Evolutionary conservation across 495 filamentous ascomycete genomes (phyloP).

Genomic region (Pyrenopolyporus hunteri): DNA sequence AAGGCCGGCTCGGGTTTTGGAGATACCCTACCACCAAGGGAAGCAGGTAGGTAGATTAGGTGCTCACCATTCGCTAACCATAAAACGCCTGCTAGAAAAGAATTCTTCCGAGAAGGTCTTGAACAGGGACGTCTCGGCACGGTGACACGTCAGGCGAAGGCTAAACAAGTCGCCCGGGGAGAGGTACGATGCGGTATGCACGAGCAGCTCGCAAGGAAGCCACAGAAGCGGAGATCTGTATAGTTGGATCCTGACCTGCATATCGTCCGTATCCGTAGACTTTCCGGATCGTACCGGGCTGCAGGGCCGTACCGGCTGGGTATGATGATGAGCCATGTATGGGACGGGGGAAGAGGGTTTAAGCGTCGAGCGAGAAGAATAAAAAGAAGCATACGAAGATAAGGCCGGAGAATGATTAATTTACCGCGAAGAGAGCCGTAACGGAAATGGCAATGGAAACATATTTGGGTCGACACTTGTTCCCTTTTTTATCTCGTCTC

Average conservation of each 20-base stretch:
- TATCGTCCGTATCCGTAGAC: conserved; percentile 6
- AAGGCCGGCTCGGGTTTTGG: too few relatives aligned
- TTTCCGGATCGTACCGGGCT: conserved; percentile 6
- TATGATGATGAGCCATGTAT: background rate
- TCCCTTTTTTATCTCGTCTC: background rate
- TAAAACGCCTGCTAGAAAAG: conserved; percentile 53
- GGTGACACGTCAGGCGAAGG: conserved; percentile 47
- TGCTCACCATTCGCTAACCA: conserved; percentile 46
- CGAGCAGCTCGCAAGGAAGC: conserved; percentile 35
- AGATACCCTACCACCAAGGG: background rate
- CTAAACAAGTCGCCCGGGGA: conserved; percentile 32
- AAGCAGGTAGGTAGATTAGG: background rate
- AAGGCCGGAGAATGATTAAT: background rate
- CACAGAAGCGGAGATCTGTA: conserved; percentile 32
- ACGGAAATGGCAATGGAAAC: background rate
- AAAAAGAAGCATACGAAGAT: background rate
- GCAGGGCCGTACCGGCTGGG: background rate
- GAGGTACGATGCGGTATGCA: conserved; percentile 30
- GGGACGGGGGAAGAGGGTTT: background rate
- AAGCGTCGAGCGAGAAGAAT: too few relatives aligned
- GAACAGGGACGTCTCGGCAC: conserved; percentile 45
- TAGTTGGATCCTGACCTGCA: conserved; percentile 21
- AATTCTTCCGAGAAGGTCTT: conserved; percentile 49
- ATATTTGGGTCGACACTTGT: background rate
- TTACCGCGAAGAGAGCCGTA: too few relatives aligned